Base-by-base conservation (phyloP, 2,329 filamentous ascomycete species). In the Paramyrothecium sp. region DNA sequence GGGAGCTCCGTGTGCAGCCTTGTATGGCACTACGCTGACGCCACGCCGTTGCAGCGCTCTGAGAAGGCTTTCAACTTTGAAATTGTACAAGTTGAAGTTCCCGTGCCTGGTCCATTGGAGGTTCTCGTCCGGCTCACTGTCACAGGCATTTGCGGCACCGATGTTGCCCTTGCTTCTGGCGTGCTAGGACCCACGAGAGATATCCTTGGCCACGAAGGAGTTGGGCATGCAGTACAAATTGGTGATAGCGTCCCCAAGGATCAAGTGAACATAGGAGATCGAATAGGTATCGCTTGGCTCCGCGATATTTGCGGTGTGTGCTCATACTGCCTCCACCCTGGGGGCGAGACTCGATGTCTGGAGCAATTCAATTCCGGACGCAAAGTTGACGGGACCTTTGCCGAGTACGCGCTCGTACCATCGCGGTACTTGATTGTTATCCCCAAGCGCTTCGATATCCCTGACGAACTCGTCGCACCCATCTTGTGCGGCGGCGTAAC, bases 201-300 rank as follows among this genome's bases (percentile, higher is more conserved):
- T 22, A 69, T 76, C 2, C 66, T 76, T 0, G 78, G 78, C 3
- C 78, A 80, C 51, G 78, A 81, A 59, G 78, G 77, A 8, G 73
- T 78, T 1, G 78, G 78, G 1, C 66, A 65, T 12, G 67, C 79
- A 17, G 71, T 67, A 3, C 65, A 61, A 22, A 58, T 79, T 2
- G 78, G 78, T 1, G 65, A 67, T 30, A 67, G 69, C 34, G 67
- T 75, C 3, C 20, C 56, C 7, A 68, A 69, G 48, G 57, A 63
- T 2, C 56, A 61, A 2, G 59, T 71, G 17, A 20, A 60, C 16
- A 26, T 71, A 2, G 74, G 72, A 33, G 67, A 74, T 51, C 71
- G 73, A 1, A 71, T 76, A 0, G 76, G 74, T 17, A 65, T 78
- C 0, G 72, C 70, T 2, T 77, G 75, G 75, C 67, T 67, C 17